Base-by-base conservation (phyloP, 495 filamentous ascomycete genomes). In the Trichocladium uniseriatum region DNA sequence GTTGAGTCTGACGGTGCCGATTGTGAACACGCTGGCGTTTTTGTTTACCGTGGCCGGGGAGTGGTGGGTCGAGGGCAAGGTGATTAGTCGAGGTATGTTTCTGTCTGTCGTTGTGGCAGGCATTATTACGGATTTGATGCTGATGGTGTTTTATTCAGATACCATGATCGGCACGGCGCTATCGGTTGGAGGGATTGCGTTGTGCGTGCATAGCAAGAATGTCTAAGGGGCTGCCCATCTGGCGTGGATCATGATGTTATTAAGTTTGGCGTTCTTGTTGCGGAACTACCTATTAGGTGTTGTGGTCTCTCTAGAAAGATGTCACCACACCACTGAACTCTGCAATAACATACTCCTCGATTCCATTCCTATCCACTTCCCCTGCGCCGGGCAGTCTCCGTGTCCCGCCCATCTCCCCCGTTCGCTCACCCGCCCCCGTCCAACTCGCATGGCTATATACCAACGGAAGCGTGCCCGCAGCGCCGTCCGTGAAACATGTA, bases 21-120 rank as follows among this genome's bases (percentile, higher is more conserved):
- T 98, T 45, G 87, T 89, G 3, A 98, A 98, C 59, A 92, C 88
- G 1, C 66, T 94, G 53, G 92, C 92, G 0, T 98, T 98, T 56
- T 58, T 97, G 45, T 98, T 96, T 61, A 98, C 92, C 0, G 91
- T 95, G 8, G 61, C 95, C 28, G 92, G 89, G 0, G 92, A 98
- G 57, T 96, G 90, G 91, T 94, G 83, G 74, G 88, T 89, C 0
- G 92, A 95, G 48, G 78, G 77, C 53, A 97, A 96, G 67, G 83
- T 85, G 3, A 92, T 97, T 52, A 81, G 79, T 51, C 74, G 81
- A 72, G 79, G 84, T 84, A 66, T 49, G 77, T 71, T 11, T 22
- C 10, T 10, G 2, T 39, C 24, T 15, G 31, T 48, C 16, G 22
- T 38, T 15, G 15, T 11, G 15, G 20, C 2, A 6, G 3, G 8